These are phyloP conservation scores for Penicillium brasilianum DNA, from an alignment of 2,329 filamentous ascomycete species.

Conservation along the genomic window DNA sequence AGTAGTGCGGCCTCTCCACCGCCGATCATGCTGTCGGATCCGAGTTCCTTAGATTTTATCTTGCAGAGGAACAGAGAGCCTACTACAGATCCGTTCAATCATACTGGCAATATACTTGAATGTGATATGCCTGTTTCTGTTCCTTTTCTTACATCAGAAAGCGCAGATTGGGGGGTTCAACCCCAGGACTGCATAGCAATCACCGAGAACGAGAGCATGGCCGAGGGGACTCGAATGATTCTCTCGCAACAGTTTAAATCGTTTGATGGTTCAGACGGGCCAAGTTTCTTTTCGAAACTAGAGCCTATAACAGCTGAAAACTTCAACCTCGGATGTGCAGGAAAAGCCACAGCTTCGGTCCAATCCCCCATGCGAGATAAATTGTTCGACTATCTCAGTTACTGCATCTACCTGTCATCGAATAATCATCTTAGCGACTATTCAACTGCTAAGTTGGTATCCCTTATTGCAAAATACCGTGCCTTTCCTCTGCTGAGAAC, in stretches of 20 bases:
- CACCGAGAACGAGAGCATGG: slow-evolving; percentile 7
- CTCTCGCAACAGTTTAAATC: slow-evolving; percentile 6
- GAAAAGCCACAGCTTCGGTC: slow-evolving; percentile 2
- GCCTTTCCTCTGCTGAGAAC: slow-evolving; percentile 14
- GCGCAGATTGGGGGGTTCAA: neutral
- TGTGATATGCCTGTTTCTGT: neutral
- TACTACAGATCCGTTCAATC: neutral
- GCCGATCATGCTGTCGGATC: neutral
- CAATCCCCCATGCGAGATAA: slow-evolving; percentile 7
- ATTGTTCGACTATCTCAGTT: neutral
- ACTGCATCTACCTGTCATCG: slow-evolving; percentile 24
- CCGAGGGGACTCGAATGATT: slow-evolving; percentile 8
- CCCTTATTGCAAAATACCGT: slow-evolving; percentile 18
- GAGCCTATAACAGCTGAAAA: slow-evolving; percentile 8
- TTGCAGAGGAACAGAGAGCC: neutral
- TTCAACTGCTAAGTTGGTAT: slow-evolving; percentile 18
- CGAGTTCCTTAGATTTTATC: neutral
- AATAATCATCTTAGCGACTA: slow-evolving; percentile 19
- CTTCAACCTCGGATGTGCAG: slow-evolving; percentile 1
- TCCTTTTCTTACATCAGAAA: neutral
- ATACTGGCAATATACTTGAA: neutral
- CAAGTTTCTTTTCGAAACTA: slow-evolving; percentile 2
- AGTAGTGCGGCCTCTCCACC: neutral
- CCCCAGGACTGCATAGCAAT: neutral
- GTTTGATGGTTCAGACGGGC: slow-evolving; percentile 2